These are phyloP conservation scores for Annulohypoxylon nitens DNA, from an alignment of 495 filamentous ascomycete species.

Conservation along the genomic window DNA sequence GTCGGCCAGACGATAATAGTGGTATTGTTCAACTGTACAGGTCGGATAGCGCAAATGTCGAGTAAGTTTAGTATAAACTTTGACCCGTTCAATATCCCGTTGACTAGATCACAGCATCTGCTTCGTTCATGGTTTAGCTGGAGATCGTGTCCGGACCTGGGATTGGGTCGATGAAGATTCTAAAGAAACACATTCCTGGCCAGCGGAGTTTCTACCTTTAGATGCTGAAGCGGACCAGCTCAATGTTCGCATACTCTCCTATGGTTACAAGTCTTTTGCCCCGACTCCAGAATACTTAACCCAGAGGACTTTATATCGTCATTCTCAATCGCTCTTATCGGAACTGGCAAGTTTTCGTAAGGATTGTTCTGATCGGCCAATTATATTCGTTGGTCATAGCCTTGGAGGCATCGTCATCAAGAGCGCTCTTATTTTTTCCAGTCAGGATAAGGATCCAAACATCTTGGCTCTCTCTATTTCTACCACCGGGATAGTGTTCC, in stretches of 20 bases:
- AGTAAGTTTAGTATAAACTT: background rate
- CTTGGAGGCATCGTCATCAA: conserved; percentile 11
- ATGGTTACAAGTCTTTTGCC: conserved; percentile 12
- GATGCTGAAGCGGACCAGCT: conserved; percentile 10
- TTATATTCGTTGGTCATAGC: conserved; percentile 17
- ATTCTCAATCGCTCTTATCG: conserved; percentile 4
- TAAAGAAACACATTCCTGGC: conserved; percentile 8
- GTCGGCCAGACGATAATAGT: background rate
- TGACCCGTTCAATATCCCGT: background rate
- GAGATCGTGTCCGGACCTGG: conserved; percentile 11
- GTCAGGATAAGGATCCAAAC: background rate
- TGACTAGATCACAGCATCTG: conserved; percentile 9
- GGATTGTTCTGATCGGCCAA: background rate
- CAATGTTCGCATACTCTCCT: conserved; percentile 17
- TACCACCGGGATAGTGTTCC: conserved; percentile 8
- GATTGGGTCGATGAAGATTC: background rate
- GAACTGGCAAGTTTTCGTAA: conserved; percentile 1
- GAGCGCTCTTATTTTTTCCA: conserved; percentile 18
- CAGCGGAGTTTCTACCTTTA: background rate
- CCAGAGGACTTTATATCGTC: conserved; percentile 14
- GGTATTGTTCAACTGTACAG: background rate
- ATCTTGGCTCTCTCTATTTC: conserved; percentile 10
- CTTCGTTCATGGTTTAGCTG: conserved; percentile 3
- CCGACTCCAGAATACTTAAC: conserved; percentile 12
- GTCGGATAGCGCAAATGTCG: background rate